Conservation (phyloP, 176 grass and related monocot species). For the Luzula sylvatica region DNA sequence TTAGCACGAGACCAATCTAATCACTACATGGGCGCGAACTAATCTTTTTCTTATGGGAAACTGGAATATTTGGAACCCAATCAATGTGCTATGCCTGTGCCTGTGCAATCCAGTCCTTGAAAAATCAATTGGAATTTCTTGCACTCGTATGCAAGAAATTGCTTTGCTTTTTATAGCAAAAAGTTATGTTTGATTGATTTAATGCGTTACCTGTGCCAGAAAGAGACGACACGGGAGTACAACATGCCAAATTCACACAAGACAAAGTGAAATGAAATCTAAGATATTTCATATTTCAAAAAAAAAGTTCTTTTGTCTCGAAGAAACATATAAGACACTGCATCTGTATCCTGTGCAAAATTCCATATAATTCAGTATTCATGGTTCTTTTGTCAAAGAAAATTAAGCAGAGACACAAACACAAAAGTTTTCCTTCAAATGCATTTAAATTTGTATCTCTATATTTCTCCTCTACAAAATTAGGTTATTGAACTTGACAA, state of each 20-base stretch:
- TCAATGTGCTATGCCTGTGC: not conserved
- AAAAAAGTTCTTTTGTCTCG: not conserved
- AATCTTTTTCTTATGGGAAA: not conserved
- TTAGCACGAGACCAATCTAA: not conserved
- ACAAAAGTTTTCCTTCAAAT: no score
- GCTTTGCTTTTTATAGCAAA: no score
- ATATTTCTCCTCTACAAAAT: no score
- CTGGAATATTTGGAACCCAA: slow-evolving; percentile 4
- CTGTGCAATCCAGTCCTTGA: no score
- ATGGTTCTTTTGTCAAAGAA: no score
- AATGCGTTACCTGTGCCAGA: not conserved
- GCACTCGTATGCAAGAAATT: no score
- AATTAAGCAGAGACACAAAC: no score
- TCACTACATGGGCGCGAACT: not conserved
- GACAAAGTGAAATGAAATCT: not conserved
- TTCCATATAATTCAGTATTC: not conserved
- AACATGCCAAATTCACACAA: not conserved
- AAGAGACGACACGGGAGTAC: slow-evolving; percentile 1
- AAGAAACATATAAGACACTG: slow-evolving; percentile 3
- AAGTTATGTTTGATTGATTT: no score
- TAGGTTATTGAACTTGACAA: no score
- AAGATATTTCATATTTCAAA: no score
- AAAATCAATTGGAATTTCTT: no score
- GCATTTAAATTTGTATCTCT: no score
- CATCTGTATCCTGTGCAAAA: not conserved